These are phyloP conservation scores for Penicillium mononematosum DNA, from an alignment of 495 filamentous ascomycete species.

Conservation along the genomic window DNA sequence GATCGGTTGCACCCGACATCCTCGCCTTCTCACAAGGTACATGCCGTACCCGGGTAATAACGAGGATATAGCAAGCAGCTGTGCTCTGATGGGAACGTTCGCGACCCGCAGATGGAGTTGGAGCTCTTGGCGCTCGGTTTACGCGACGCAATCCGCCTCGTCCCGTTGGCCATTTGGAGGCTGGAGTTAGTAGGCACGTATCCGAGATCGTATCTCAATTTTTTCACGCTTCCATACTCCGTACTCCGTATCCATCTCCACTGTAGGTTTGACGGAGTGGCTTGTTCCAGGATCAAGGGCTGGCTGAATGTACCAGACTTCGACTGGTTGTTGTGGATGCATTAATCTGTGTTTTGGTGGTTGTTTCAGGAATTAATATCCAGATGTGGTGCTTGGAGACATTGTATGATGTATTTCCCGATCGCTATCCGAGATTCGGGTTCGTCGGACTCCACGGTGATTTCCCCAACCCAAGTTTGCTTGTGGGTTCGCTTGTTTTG, in stretches of 20 bases:
- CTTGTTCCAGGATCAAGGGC: neutral
- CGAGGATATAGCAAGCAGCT: neutral
- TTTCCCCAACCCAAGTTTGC: neutral
- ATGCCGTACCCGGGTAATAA: neutral
- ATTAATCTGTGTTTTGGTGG: neutral
- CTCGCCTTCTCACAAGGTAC: neutral
- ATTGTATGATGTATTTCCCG: neutral
- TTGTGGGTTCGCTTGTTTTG: neutral
- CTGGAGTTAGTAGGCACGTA: neutral
- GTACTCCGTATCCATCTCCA: neutral
- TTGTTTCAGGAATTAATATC: neutral
- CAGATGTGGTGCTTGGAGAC: neutral
- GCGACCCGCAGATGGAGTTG: constrained; percentile 1
- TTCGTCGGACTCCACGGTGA: neutral
- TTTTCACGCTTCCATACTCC: neutral
- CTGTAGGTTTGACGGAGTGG: neutral
- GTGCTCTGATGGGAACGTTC: neutral
- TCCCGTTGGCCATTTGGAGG: neutral
- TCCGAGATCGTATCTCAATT: neutral
- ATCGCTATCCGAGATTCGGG: neutral
- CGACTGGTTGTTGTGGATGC: neutral
- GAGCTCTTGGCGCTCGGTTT: constrained; percentile 1
- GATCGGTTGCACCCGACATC: neutral
- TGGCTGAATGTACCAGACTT: neutral
- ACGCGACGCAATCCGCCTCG: neutral